Evolutionary conservation across 441 rosid species (phyloP).

Genomic region (Populus tomentosa): DNA sequence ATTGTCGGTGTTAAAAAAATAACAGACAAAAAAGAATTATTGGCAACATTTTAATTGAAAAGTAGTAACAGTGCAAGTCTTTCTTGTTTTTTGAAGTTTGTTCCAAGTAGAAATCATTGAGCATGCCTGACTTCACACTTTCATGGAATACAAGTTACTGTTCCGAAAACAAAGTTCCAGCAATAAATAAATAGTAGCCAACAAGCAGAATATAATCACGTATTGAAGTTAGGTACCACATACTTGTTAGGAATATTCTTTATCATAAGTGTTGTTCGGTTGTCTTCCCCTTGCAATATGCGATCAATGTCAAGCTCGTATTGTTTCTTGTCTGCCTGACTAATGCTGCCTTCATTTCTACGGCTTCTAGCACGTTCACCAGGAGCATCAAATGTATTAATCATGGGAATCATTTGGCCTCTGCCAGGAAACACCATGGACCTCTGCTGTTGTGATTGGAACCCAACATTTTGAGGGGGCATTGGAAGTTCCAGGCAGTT

Average conservation of each 20-base stretch:
- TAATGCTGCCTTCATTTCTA: constrained; percentile 51
- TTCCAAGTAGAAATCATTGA: not conserved
- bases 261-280: constrained; percentile 66
- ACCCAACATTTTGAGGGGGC: constrained; percentile 31
- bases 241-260: constrained; percentile 88
- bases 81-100: not conserved
- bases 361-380: constrained; percentile 51
- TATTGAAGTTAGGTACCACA: constrained; percentile 14
- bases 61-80: not conserved
- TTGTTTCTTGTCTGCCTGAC: constrained; percentile 58
- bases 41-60: not conserved
- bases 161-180: not conserved
- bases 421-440: constrained; percentile 34
- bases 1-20: not conserved
- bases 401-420: constrained; percentile 36
- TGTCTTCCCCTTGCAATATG: constrained; percentile 57
- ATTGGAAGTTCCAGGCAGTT: constrained; percentile 35
- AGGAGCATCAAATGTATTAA: constrained; percentile 40
- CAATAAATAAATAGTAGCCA: not conserved
- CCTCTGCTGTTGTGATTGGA: constrained; percentile 48
- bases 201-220: not conserved
- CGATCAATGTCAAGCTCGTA: constrained; percentile 61
- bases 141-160: constrained; percentile 1
- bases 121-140: not conserved
- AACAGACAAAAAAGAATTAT: not conserved